Conservation (phyloP, 2,329 filamentous ascomycete genomes). For the Chalaropsis ovoidea region DNA sequence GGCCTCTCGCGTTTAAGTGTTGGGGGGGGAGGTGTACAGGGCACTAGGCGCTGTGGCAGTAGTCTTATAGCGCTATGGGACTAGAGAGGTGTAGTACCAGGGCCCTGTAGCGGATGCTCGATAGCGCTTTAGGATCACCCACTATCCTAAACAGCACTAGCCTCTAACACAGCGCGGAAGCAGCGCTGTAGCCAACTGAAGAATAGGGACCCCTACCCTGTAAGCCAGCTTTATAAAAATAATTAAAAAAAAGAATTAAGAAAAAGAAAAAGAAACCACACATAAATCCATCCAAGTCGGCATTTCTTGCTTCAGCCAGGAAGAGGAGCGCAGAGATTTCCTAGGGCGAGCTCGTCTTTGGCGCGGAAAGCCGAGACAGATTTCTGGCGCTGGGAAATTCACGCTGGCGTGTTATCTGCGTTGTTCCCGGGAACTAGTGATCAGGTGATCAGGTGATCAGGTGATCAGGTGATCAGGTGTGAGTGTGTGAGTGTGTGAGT, state of each 20-base stretch:
- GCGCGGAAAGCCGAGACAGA: conserved; percentile 6
- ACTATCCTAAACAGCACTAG: no score
- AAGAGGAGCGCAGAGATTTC: neutral
- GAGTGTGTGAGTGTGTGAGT: no score
- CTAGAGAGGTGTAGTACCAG: neutral
- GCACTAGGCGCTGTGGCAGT: neutral
- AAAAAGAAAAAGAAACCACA: neutral
- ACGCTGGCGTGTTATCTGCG: no score
- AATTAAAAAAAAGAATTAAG: no score
- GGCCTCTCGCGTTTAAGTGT: neutral
- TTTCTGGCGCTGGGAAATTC: neutral
- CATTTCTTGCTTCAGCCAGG: neutral
- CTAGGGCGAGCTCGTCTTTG: neutral
- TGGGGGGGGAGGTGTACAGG: neutral
- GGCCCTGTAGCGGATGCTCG: no score
- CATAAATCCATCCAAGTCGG: neutral
- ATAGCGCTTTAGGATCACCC: no score
- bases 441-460: no score
- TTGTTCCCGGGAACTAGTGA: no score
- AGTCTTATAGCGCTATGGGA: neutral
- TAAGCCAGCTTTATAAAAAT: neutral
- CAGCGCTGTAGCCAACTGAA: neutral
- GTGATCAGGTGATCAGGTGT: no score
- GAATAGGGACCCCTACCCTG: neutral
- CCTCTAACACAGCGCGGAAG: neutral